Conservation (phyloP, 2,329 filamentous ascomycete genomes). For the Lasiodiplodia theobromae region DNA sequence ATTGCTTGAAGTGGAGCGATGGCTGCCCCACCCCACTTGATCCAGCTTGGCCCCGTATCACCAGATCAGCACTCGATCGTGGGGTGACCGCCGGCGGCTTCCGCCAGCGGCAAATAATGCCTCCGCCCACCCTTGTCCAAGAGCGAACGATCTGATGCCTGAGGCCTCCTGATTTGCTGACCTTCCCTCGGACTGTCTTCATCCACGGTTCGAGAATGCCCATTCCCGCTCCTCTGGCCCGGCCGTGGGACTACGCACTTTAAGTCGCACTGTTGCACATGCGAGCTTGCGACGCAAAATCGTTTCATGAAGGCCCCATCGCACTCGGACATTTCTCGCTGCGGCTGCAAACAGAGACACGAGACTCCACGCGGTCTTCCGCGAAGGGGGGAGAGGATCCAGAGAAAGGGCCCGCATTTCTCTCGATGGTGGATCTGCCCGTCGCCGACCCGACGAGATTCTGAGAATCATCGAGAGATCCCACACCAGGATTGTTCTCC, state of each 20-base stretch:
- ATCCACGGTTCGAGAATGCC: background rate
- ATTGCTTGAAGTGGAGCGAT: slow-evolving; percentile 3
- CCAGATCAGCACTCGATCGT: slow-evolving; percentile 26
- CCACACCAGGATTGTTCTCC: background rate
- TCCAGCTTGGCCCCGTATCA: slow-evolving; percentile 11
- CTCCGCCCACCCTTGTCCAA: background rate
- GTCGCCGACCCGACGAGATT: background rate
- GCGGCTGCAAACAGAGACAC: background rate
- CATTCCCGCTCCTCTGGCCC: background rate
- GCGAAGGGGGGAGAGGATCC: background rate
- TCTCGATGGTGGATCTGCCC: background rate
- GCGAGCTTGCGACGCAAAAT: background rate
- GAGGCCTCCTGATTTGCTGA: background rate
- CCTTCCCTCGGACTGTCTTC: background rate
- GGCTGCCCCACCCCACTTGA: slow-evolving; percentile 9
- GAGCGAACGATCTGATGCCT: background rate
- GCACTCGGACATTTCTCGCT: slow-evolving; percentile 18
- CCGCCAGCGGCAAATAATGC: slow-evolving; percentile 17
- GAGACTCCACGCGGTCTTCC: background rate
- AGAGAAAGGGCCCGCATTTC: background rate
- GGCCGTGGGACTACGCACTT: background rate
- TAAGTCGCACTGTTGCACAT: background rate
- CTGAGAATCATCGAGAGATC: background rate
- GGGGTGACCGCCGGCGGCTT: slow-evolving; percentile 24
- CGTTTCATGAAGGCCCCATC: slow-evolving; percentile 1